A percentile compares a stretch with the other conserved stretches of the same genome.
Evolutionary conservation across 148 eudicot species (phyloP).

Genomic region (Nepenthes mirabilis): DNA sequence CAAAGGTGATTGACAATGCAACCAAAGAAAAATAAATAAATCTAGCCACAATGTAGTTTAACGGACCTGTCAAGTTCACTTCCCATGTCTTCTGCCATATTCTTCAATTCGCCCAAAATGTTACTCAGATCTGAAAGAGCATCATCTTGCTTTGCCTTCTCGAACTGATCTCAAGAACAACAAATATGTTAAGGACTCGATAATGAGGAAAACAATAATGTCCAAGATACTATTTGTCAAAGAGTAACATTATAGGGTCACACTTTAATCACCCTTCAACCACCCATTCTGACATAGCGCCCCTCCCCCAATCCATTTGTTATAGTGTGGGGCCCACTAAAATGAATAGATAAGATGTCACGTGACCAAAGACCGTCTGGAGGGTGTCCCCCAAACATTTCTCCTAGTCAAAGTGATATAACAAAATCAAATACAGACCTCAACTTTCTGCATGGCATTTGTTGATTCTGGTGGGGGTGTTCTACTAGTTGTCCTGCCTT

Average conservation of each 20-base stretch:
- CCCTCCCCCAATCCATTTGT: no score
- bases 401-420: no score
- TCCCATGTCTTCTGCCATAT: slow-evolving; percentile 91
- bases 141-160: slow-evolving; percentile 86
- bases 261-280: no score
- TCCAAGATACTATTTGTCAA: no score
- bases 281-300: no score
- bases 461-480: slow-evolving; percentile 55
- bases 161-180: slow-evolving; percentile 28
- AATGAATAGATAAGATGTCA: no score
- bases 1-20: background rate
- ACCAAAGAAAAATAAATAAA: background rate
- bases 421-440: slow-evolving; percentile 28
- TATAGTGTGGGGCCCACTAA: no score
- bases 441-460: slow-evolving; percentile 59
- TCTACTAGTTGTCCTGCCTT: slow-evolving; percentile 20
- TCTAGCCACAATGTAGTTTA: background rate
- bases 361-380: no score
- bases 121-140: slow-evolving; percentile 53
- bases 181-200: background rate
- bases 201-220: no score
- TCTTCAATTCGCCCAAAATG: slow-evolving; percentile 83
- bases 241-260: no score
- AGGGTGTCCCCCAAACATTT: no score
- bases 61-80: slow-evolving; percentile 66